Percentiles rank a stretch among this genome's conserved stretches.
phyloP scores from a whole-genome alignment of 164 flowering plant genomes.

The Brasenia schreberi region DNA sequence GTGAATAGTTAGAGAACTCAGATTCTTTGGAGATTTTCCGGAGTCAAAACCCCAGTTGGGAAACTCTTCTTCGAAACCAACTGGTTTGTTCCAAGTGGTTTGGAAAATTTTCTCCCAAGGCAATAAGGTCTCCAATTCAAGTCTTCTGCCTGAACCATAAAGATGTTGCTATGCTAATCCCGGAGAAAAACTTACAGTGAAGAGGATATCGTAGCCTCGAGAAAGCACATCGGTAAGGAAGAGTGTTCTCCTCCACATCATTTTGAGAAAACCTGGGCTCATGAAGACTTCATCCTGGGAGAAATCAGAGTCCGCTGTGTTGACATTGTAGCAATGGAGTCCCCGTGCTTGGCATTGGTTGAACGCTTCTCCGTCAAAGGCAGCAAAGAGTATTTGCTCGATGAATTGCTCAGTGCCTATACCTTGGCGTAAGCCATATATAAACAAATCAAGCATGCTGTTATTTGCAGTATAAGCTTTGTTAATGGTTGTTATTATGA shows the following conservation, averaged over 20 bases:
- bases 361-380: conserved; percentile 45
- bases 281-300: conserved; percentile 55
- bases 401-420: conserved; percentile 36
- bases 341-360: conserved; percentile 39
- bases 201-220: conserved; percentile 59
- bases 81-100: too few species aligned
- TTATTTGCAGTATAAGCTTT: conserved; percentile 45
- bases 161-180: too few species aligned
- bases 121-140: too few species aligned
- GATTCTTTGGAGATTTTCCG: too few species aligned
- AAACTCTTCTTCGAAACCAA: too few species aligned
- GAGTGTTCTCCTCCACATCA: conserved; percentile 81
- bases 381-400: conserved; percentile 41
- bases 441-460: conserved; percentile 52
- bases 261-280: conserved; percentile 53
- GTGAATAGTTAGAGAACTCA: too few species aligned
- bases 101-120: too few species aligned
- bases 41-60: too few species aligned
- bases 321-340: conserved; percentile 46
- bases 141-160: too few species aligned
- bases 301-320: conserved; percentile 43
- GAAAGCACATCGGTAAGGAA: conserved; percentile 45
- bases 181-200: conserved; percentile 35
- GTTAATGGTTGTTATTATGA: conserved; percentile 54
- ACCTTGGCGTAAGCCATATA: conserved; percentile 61